phyloP scores from a whole-genome alignment of 1,139 yeast species.

The Taphrina communis region DNA sequence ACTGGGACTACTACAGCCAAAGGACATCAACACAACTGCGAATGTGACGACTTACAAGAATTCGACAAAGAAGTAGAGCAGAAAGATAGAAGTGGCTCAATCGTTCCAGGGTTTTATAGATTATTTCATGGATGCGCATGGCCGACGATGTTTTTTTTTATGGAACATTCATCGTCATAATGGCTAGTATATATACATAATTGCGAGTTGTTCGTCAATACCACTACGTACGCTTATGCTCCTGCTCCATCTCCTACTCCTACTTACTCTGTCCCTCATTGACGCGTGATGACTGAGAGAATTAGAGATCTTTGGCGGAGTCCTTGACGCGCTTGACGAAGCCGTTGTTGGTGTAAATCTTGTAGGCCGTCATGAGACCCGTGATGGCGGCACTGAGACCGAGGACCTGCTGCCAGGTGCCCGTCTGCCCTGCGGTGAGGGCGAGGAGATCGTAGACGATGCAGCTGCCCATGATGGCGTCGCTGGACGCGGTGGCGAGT shows the following conservation, averaged over 20 bases:
- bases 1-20: slow-evolving; percentile 30
- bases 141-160: not conserved
- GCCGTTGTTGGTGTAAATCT: slow-evolving; percentile 14
- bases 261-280: not conserved
- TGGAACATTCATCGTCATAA: not conserved
- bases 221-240: not conserved
- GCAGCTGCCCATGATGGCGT: slow-evolving; percentile 34
- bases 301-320: slow-evolving; percentile 16
- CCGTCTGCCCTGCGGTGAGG: slow-evolving; percentile 29
- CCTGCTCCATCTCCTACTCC: not conserved
- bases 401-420: slow-evolving; percentile 35
- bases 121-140: not conserved
- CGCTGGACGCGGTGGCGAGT: slow-evolving; percentile 29
- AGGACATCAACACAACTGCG: slow-evolving; percentile 39
- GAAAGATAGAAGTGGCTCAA: not conserved
- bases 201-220: slow-evolving; percentile 7
- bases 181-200: slow-evolving; percentile 6
- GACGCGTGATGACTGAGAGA: too few species aligned
- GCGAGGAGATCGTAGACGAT: slow-evolving; percentile 35
- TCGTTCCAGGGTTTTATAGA: not conserved
- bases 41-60: slow-evolving; percentile 34
- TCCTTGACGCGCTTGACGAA: slow-evolving; percentile 23
- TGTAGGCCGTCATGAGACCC: slow-evolving; percentile 28
- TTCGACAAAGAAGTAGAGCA: slow-evolving; percentile 11
- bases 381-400: slow-evolving; percentile 21